Percentiles rank a stretch among this genome's conserved stretches.
Conservation (phyloP, 768 basidiomycete species). For the Galerina marginata region DNA sequence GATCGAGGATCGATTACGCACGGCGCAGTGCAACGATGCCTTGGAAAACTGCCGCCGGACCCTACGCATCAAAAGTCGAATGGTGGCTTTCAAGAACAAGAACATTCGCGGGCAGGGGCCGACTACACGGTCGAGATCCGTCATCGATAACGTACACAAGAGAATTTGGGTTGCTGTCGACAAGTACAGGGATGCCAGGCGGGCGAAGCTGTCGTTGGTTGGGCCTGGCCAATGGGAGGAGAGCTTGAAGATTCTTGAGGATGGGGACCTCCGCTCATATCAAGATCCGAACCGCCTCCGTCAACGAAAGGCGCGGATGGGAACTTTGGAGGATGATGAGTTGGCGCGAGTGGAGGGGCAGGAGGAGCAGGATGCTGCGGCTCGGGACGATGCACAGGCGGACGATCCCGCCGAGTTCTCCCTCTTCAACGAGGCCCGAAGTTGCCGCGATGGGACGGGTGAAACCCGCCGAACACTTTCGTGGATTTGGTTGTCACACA, state of each 20-base stretch:
- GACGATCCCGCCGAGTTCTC: background rate
- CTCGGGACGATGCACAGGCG: background rate
- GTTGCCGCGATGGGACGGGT: background rate
- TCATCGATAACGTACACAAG: constrained; percentile 16
- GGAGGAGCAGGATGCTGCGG: background rate
- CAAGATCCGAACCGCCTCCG: constrained; percentile 4
- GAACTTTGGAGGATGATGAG: constrained; percentile 1
- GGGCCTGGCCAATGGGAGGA: constrained; percentile 19
- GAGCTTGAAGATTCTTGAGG: background rate
- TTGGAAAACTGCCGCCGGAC: constrained; percentile 5
- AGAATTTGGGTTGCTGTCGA: background rate
- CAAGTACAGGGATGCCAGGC: constrained; percentile 10
- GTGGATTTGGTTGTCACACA: background rate
- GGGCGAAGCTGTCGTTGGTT: constrained; percentile 10
- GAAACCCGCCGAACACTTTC: constrained; percentile 2
- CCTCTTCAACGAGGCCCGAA: background rate
- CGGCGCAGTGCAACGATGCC: constrained; percentile 11
- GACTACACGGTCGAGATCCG: background rate
- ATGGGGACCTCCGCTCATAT: constrained; percentile 18
- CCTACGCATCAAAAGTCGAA: constrained; percentile 13
- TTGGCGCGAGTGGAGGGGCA: background rate
- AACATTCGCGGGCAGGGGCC: constrained; percentile 6
- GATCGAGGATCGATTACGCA: constrained; percentile 13
- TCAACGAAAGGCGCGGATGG: background rate
- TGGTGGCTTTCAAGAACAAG: constrained; percentile 7